These are phyloP conservation scores for Ceratobasidium sp. DNA, from an alignment of 1,284 basidiomycete species.

Conservation along the genomic window DNA sequence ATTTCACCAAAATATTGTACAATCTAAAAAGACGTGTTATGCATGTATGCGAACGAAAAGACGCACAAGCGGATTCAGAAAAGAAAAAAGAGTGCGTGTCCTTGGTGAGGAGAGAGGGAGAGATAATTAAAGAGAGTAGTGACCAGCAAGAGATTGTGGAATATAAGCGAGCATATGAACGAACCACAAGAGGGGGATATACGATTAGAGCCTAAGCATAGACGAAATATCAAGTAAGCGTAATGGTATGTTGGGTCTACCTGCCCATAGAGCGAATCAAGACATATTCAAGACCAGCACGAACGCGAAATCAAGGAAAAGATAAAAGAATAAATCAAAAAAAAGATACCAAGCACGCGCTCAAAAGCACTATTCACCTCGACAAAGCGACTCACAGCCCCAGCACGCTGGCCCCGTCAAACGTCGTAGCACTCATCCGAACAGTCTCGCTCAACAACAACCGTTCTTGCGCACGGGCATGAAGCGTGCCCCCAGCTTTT, in stretches of 20 bases:
- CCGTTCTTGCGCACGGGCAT: slow-evolving; percentile 27
- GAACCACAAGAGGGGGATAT: slow-evolving; percentile 7
- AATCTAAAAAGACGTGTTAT: background rate
- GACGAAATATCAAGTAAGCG: slow-evolving; percentile 1
- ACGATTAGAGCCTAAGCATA: slow-evolving; percentile 16
- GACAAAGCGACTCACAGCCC: slow-evolving; percentile 8
- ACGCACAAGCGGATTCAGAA: no score
- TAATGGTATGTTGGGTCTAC: slow-evolving; percentile 26
- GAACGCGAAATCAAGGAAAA: background rate
- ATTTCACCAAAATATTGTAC: background rate
- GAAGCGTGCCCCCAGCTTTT: slow-evolving; percentile 41
- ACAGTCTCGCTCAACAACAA: slow-evolving; percentile 19
- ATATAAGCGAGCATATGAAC: background rate
- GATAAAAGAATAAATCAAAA: background rate
- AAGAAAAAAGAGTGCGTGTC: no score
- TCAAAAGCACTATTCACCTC: no score
- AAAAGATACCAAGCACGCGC: background rate
- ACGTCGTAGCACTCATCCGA: background rate
- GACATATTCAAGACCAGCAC: background rate
- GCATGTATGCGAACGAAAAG: background rate
- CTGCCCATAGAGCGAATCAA: slow-evolving; percentile 10
- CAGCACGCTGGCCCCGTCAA: background rate
- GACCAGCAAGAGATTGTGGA: background rate
- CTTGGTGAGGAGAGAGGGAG: background rate
- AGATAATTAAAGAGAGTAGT: background rate